Base-by-base conservation (phyloP, 257 asterid species). In the Verbascum thapsus region DNA sequence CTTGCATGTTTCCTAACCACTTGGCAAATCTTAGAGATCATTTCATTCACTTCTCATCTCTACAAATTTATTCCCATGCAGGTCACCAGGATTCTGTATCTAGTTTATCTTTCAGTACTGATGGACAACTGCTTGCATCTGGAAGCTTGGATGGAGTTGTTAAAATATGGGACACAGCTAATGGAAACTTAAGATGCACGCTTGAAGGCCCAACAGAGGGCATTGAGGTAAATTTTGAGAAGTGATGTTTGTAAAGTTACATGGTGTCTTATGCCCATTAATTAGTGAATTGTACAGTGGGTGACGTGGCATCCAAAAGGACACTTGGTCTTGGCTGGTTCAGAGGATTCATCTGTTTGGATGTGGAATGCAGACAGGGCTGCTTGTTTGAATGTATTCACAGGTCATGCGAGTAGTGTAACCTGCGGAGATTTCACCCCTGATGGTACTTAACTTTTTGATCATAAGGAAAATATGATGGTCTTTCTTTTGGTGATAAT, bases 381-480 rank as follows among this genome's bases (percentile, higher is more conserved):
- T 58, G 76, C 81, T 64, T 77, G 42, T 71, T 79, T 94, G 49
- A 71, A 68, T 42, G 78, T 77, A 67, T 92, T 90, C 72, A 30
- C 68, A 0, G 97, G 99, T 63, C 99, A 94, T 70, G 86, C 67
- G 59, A 64, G 76, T 67, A 76, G 85, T 73, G 95, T 92, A 38
- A 76, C 99, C 17, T 94, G 99, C 17, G 96, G 99, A 44, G 88
- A 80, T 77, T 84, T 94, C 76, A 94, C 97, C 7, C 99, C 94
- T 39, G 97, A 94, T 77, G 99, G 99, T 92, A 85, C 64, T 49
- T 52, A n/a, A 11, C 48, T 45, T 58, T 47, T 65, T 22, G 39
- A 12, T 66, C 64, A 40, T 47, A 12, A 60, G 37, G 40, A 50
- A 54, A 41, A 15, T 42, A 23, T 35, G 45, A 23, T 34, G 67